These are phyloP conservation scores for Chaetomium globosum DNA, from an alignment of 2,329 filamentous ascomycete species.

Conservation along the genomic window DNA sequence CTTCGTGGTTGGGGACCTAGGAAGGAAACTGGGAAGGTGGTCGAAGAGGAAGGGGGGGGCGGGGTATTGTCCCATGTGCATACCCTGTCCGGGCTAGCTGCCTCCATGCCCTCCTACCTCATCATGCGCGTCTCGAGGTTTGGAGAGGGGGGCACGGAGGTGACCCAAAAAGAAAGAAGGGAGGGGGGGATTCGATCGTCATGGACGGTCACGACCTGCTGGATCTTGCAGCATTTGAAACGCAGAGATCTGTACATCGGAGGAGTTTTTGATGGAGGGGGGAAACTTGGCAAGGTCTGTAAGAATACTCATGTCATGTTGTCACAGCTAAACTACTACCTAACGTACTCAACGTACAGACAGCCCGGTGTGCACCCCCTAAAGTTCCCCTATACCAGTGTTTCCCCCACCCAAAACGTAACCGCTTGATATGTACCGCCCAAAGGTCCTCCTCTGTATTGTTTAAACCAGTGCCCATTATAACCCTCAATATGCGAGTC, in stretches of 20 bases:
- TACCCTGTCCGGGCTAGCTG: not conserved
- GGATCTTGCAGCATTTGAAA: constrained; percentile 11
- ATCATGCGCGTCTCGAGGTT: not conserved
- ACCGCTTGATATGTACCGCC: not conserved
- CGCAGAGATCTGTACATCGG: not conserved
- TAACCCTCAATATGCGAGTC: not conserved
- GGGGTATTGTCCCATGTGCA: not conserved
- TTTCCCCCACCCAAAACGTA: not conserved
- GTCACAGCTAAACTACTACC: not conserved
- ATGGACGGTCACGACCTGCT: not conserved
- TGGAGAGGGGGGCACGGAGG: not conserved
- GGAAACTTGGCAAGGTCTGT: not conserved
- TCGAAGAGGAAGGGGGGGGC: no score
- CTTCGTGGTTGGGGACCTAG: not conserved
- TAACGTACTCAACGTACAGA: not conserved
- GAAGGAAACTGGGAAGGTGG: not conserved
- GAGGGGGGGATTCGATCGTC: not conserved
- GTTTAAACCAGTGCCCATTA: constrained; percentile 2
- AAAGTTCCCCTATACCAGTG: not conserved
- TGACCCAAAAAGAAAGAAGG: not conserved
- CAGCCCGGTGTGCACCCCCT: not conserved
- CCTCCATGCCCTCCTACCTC: no score
- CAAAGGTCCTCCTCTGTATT: constrained; percentile 5
- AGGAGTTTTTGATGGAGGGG: not conserved
- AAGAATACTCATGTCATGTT: not conserved